phyloP scores from a whole-genome alignment of 768 basidiomycete genomes.

The Suillus alpinus region DNA sequence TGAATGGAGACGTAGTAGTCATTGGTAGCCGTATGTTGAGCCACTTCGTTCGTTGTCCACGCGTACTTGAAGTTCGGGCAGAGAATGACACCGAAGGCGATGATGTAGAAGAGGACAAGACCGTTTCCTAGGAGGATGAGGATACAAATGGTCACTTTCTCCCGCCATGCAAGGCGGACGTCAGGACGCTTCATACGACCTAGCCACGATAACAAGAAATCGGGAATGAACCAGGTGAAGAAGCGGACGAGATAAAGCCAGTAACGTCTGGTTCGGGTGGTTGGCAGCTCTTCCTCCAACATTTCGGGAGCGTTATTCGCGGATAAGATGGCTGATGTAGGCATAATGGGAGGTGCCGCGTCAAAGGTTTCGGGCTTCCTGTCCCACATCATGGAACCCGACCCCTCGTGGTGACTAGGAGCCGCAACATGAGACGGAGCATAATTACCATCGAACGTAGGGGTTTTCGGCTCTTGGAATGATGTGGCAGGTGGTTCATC shows the following conservation, averaged over 20 bases:
- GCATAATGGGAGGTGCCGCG: conserved; percentile 27
- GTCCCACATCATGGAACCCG: conserved; percentile 40
- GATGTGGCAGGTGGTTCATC: conserved; percentile 28
- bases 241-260: conserved; percentile 58
- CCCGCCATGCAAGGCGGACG: conserved; percentile 66
- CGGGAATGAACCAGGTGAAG: conserved; percentile 55
- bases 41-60: conserved; percentile 51
- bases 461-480: conserved; percentile 28
- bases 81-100: conserved; percentile 57
- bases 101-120: conserved; percentile 62
- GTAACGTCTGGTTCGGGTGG: conserved; percentile 51
- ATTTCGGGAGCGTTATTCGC: conserved; percentile 43
- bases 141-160: conserved; percentile 63
- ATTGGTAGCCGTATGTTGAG: conserved; percentile 44
- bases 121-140: conserved; percentile 55
- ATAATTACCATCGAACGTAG: conserved; percentile 22
- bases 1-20: conserved; percentile 65
- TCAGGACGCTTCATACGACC: conserved; percentile 71
- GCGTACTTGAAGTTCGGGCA: conserved; percentile 63
- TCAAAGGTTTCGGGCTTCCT: conserved; percentile 36
- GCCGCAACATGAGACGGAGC: conserved; percentile 20
- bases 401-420: conserved; percentile 29
- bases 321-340: conserved; percentile 37
- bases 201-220: conserved; percentile 43
- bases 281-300: conserved; percentile 54